Evolutionary conservation across 129 eudicot species (phyloP), one percentile per base, ranked within the genome.

Genomic region (Tagetes patula): DNA sequence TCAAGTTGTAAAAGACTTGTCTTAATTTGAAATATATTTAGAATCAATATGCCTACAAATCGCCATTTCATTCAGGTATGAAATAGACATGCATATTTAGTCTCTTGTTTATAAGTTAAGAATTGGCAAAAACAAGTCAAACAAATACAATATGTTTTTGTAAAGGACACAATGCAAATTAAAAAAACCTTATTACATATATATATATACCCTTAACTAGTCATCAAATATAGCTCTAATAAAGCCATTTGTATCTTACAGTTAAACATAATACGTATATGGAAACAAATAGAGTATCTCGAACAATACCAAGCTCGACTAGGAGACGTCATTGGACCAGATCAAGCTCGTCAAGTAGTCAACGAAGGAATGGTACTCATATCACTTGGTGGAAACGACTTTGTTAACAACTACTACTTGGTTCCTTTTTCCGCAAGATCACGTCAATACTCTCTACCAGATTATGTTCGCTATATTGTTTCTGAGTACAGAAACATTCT

Each of bases 381-480:
- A 60, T 74, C 84, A 0, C 80, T 80, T 1, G 84, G 84, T 62
- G 84, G 84, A 66, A 80, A 80, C 20, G 84, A 80, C 72, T 80
- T 80, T 54, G 84, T 80, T 20, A 80, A 80, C 65, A 80, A 80
- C 61, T 80, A 80, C 61, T 80, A 74, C 69, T 49, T 80, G 60
- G 53, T 74, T 49, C 84, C 84, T n/a, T 75, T 59, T 60, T 80
- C 84, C 3, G 59, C 80, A 7, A 70, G 84, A 70, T 80, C 84
- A 0, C 84, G 84, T 31, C 62, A 80, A 55, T 80, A 8, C 59
- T 34, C 84, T 43, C 27, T 80, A 4, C 84, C 84, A 10, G 73
- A 80, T 67, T 80, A 74, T 12, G 80, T 80, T 37, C 80, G 36
- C 27, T 80, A 48, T 3, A 3, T 80, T 5, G 50, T 80, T 75